phyloP scores from a whole-genome alignment of 331 rosid genomes.

The Stylosanthes scabra region DNA sequence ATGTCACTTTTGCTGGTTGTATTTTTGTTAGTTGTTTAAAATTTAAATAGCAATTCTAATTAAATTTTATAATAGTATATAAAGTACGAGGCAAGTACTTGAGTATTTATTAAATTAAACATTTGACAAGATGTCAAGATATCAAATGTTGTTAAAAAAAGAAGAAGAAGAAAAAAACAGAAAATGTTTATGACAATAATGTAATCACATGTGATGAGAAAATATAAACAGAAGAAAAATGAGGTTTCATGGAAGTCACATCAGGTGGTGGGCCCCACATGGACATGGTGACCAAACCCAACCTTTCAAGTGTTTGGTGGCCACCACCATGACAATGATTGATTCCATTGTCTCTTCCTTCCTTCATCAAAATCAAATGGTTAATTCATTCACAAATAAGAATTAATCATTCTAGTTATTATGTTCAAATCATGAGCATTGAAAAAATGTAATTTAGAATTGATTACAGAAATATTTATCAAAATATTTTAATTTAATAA shows the following conservation, averaged over 20 bases:
- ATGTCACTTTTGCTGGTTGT: too few species aligned
- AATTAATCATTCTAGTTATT: too few species aligned
- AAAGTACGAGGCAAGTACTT: background rate
- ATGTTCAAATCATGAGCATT: too few species aligned
- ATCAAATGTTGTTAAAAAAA: background rate
- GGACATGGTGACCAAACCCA: background rate
- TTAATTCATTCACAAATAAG: too few species aligned
- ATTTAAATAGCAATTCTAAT: too few species aligned
- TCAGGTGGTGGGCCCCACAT: background rate
- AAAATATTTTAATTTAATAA: too few species aligned
- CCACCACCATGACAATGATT: constrained; percentile 37
- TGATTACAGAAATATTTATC: too few species aligned
- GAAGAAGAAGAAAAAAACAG: background rate
- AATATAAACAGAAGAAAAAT: too few species aligned
- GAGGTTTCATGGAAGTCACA: background rate
- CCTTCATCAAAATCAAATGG: constrained; percentile 31
- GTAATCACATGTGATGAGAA: background rate
- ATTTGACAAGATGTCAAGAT: background rate
- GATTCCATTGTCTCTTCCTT: constrained; percentile 43
- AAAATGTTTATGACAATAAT: background rate
- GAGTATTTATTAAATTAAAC: background rate
- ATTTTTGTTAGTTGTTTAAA: too few species aligned
- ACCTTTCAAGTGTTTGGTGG: constrained; percentile 12
- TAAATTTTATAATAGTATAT: background rate
- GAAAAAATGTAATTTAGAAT: too few species aligned